phyloP scores from a whole-genome alignment of 2,329 filamentous ascomycete genomes.

The Pyrenophora teres region DNA sequence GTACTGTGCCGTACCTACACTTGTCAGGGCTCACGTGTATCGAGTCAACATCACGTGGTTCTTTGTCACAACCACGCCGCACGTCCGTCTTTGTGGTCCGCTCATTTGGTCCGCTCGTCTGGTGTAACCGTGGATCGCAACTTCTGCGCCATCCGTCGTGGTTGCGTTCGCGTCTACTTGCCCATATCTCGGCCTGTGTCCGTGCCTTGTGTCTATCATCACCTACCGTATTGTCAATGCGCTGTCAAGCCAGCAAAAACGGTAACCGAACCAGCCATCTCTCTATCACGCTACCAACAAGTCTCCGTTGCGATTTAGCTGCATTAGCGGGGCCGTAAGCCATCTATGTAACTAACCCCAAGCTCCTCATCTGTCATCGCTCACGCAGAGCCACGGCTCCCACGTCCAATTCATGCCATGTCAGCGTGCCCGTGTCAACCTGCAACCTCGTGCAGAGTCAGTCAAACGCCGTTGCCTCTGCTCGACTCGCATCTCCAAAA shows the following conservation, averaged over 20 bases:
- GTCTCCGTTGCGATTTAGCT: conserved; percentile 25
- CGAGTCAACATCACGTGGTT: too few relatives aligned
- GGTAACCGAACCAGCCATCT: conserved; percentile 20
- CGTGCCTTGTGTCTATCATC: conserved; percentile 10
- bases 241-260: conserved; percentile 25
- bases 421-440: background rate
- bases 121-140: conserved; percentile 9
- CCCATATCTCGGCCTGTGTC: conserved; percentile 8
- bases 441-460: background rate
- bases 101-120: conserved; percentile 4
- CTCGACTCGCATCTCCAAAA: background rate
- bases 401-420: background rate
- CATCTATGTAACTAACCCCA: background rate
- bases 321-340: conserved; percentile 5
- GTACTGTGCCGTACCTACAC: too few relatives aligned
- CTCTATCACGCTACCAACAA: conserved; percentile 26
- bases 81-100: background rate
- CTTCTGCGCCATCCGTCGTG: conserved; percentile 5
- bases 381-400: too few relatives aligned
- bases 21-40: too few relatives aligned
- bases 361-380: too few relatives aligned
- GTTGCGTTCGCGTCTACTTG: conserved; percentile 3
- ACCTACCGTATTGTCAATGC: too few relatives aligned
- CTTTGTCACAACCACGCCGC: too few relatives aligned
- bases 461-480: background rate